Evolutionary conservation across 371 early-diverging fungal genomes (phyloP), one percentile per base, ranked within the genome.

Genomic region (Rhizopus delemar): DNA sequence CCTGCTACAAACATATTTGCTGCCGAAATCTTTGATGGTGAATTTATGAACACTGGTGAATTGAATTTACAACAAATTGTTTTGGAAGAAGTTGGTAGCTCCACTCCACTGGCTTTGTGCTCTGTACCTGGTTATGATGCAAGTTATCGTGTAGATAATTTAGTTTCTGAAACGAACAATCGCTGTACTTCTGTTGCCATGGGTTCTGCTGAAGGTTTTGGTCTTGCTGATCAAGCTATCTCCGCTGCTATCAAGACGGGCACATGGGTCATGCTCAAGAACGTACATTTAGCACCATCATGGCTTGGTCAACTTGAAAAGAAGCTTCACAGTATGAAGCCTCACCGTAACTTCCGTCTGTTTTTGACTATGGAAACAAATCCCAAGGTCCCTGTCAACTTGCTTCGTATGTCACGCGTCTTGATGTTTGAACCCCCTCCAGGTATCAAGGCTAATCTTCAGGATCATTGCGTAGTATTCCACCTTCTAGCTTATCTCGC

Each of bases 341-440:
- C 96, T 4, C 83, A 93, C 71, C 79, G 73, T 13, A 81, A 77
- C 54, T 98, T 98, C 88, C 86, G 97, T 51, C 77, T 99, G 57
- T 97, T 98, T 82, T 74, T 99, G 69, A 97, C 99, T 0, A 95
- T 94, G 92, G 99, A 99, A 75, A 95, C 94, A 31, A 93, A 93
- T 70, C 95, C 96, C 36, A 93, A 89, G 55, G 94, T 98, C n/a
- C 98, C 98, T 8, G 90, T 90, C 51, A 94, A 93, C 60, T 69
- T 99, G 49, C 73, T 99, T 56, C 84, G 98, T 13, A 74, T 92
- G 68, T 94, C 95, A 7, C 91, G 98, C 50, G 85, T 95, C 4
- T 82, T 99, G 46, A 88, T 97, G 87, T 94, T 95, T 65, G 98
- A 98, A 77, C 95, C 98, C 7, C 90, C 94, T 34, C 95, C 97